Base-by-base conservation (phyloP, 169 alveolate genomes). In the Plasmodium knowlesi region DNA sequence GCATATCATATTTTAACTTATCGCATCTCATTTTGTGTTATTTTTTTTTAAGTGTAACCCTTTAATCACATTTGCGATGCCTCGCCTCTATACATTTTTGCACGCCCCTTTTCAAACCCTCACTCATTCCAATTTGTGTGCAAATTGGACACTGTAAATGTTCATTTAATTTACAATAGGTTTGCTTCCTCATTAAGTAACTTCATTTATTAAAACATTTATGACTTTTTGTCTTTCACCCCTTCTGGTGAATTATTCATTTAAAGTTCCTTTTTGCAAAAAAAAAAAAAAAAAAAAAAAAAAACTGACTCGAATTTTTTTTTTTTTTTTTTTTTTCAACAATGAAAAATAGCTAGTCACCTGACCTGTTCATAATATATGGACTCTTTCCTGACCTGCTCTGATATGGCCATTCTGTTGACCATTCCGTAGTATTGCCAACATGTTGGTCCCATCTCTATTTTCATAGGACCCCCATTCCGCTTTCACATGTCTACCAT, bases 301-400 rank as follows among this genome's bases (percentile, higher is more conserved):
- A 67, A 12, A 46, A 12, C 57, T 67, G 30, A 22, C 76, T n/a
- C 76, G 41, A 28, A 2, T 67, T 67, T 67, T 67, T 67, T 67
- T 41, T 39, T 32, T 39, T 30, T 80, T 74, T 74, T 80, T 50
- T 57, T n/a, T 5, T 19, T 80, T 46, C 67, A 41, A 41, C 72
- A 41, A n/a, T 41, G 50, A 80, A 28, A 30, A 80, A 80, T 80
- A 80, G 72, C 72, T 80, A 80, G 67, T 50, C 14, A 30, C 43
- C 67, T 80, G 86, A 46, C 67, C 67, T n/a, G 72, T 80, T 80
- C 67, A 41, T 41, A 80, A 50, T 80, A 74, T 67, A 67, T 67
- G 1, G n/a, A 22, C 76, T 25, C n/a, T 50, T 50, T 50, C 61
- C 9, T 50, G 61, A 50, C 25, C 22, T 50, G 61, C 25, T 14